phyloP scores from a whole-genome alignment of 2,329 filamentous ascomycete genomes.

The Amylocarpus encephaloides region DNA sequence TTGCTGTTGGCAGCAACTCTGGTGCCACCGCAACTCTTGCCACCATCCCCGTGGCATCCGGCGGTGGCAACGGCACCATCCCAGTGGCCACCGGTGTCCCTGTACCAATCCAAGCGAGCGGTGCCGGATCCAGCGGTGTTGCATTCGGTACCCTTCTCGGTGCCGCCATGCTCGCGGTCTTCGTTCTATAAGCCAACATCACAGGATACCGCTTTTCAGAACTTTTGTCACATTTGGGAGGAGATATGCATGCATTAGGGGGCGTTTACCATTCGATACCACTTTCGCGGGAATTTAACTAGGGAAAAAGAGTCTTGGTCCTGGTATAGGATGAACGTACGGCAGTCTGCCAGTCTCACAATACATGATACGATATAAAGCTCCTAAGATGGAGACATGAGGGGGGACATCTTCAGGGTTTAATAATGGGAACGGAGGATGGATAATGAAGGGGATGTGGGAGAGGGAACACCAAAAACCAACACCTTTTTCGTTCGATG shows the following conservation, averaged over 20 bases:
- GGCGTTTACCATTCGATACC: background rate
- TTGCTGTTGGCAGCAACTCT: slow-evolving; percentile 23
- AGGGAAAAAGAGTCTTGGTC: background rate
- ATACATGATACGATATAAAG: background rate
- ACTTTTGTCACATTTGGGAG: background rate
- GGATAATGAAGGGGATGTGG: background rate
- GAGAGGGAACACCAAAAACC: background rate
- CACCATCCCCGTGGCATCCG: slow-evolving; percentile 20
- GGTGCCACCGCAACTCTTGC: slow-evolving; percentile 29
- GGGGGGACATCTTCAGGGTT: background rate
- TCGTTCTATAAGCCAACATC: slow-evolving; percentile 21
- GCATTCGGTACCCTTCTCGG: slow-evolving; percentile 23
- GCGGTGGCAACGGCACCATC: slow-evolving; percentile 21
- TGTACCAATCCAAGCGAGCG: slow-evolving; percentile 27
- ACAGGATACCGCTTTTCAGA: background rate
- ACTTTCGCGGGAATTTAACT: background rate
- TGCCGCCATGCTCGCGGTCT: slow-evolving; percentile 22
- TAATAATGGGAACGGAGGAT: background rate
- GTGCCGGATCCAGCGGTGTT: slow-evolving; percentile 16
- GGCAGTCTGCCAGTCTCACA: background rate
- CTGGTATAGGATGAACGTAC: background rate
- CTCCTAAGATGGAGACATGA: background rate
- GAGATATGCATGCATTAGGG: background rate
- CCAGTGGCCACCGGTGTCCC: slow-evolving; percentile 22
- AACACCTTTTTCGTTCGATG: background rate